A percentile compares a stretch with the other conserved stretches of the same genome.
These are phyloP conservation scores for Trichophaea hybrida DNA, from an alignment of 2,329 filamentous ascomycete genomes.

Conservation along the genomic window DNA sequence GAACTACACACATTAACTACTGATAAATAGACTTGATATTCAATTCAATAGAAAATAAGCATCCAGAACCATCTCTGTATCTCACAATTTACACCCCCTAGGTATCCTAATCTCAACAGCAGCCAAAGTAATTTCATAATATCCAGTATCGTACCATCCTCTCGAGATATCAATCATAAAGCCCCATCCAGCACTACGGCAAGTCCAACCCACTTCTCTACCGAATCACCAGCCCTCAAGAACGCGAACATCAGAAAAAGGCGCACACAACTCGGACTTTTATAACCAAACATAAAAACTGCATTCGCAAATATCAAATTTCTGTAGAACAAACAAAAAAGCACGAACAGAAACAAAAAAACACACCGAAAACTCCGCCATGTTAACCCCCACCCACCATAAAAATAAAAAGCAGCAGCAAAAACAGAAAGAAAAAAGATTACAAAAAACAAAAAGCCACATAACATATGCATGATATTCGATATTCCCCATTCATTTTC, in stretches of 20 bases:
- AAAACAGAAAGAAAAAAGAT: not conserved
- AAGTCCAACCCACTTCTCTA: not conserved
- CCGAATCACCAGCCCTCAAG: not conserved
- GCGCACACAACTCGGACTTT: not conserved
- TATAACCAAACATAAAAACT: not conserved
- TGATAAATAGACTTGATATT: too few relatives aligned
- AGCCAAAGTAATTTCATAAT: too few relatives aligned
- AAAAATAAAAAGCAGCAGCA: conserved; percentile 3
- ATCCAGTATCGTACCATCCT: too few relatives aligned
- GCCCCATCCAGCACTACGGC: too few relatives aligned
- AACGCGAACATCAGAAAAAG: not conserved
- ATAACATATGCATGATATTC: not conserved
- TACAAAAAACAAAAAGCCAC: not conserved
- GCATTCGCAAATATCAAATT: not conserved
- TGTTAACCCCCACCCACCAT: not conserved
- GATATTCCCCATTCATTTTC: not conserved
- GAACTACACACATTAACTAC: too few relatives aligned
- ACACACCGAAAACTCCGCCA: not conserved
- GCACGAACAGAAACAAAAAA: not conserved
- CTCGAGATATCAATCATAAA: too few relatives aligned
- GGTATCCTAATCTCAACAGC: too few relatives aligned
- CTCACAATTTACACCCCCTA: too few relatives aligned
- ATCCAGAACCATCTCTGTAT: too few relatives aligned
- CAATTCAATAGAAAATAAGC: too few relatives aligned
- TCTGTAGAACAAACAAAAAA: not conserved